Evolutionary conservation across 208 protist species (phyloP), one percentile per base, ranked within the genome.

Genomic region (Trypanosoma cruzi): DNA sequence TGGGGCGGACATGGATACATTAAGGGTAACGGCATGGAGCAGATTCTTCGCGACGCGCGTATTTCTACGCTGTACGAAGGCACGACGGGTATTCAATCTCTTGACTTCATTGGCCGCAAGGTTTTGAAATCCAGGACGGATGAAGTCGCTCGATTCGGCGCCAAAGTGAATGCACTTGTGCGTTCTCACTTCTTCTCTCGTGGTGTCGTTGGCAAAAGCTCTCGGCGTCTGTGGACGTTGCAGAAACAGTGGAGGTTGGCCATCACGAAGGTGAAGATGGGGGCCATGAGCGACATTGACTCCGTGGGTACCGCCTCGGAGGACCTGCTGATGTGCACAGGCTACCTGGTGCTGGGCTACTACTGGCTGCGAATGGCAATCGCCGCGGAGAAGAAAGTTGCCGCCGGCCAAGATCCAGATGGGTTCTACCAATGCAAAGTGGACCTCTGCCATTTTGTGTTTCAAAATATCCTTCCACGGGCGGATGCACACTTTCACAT

Each of bases 291-390:
- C 40, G 73, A 94, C 69, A 64, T 60, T 24, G 82, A 94, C 40
- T 49, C 63, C 11, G 80, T 83, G 11, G 80, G 72, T 0, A 77
- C 80, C 4, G 64, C 84, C 2, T 81, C 84, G 32, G 85, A 93
- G 68, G 87, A 94, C 67, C 80, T 92, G 60, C 66, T 96, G 37
- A 89, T 95, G 84, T 90, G 81, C 80, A 80, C 85, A 18, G 92
- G 89, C 26, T 95, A 95, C 72, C 67, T 96, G 48, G 75, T 76
- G 0, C 77, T 96, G 0, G 86, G 78, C 16, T 90, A 86, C 77
- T 90, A 96, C 76, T 96, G 92, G 92, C 80, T 95, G 74, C 87
- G 77, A 42, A 92, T 95, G 92, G 88, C 88, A 1, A 75, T 79
- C 40, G 88, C 68, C 24, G 88, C 92, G 10, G 73, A 83, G 67